Base-by-base conservation (phyloP, 345 rosid species). In the Corchorus olitorius region DNA sequence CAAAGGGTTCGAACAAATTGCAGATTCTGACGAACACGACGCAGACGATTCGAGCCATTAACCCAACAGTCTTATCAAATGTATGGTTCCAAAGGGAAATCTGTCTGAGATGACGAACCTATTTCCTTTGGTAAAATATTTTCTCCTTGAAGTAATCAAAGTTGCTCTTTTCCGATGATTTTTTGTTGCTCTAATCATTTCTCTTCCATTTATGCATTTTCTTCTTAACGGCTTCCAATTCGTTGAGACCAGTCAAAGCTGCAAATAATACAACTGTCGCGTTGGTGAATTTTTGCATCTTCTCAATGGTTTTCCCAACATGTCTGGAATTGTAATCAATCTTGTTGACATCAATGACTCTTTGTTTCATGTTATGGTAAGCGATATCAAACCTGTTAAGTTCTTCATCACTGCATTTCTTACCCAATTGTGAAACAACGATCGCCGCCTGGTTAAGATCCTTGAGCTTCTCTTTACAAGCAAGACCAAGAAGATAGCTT, bases 1-100 rank as follows among this genome's bases (percentile, higher is more conserved):
- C 75, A 34, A 65, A 81, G 19, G 78, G 76, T 4, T 81, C 77
- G 13, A 84, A 87, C 41, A 89, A 59, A 54, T 70, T 13, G 37
- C 85, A 83, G 52, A 87, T 87, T 65, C 88, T 72, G 34, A 56
- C 72, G 55, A 66, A 89, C 8, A 86, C 50, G 43, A 77, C 62
- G 43, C 69, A 77, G 16, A 79, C 72, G 27, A 76, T 65, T 34
- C 63, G 76, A 3, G 84, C 78, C 88, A 87, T 83, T 14, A 81
- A 71, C 20, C 67, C 70, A n/a, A 82, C 86, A 11, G 53, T 52
- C 33, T 78, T 76, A 48, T 87, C 92, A 48, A 76, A 83, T 1
- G 86, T 83, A 55, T 75, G 81, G 73, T 27, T 84, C 90, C 90
- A 86, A 2, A 87, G 78, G 4, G 92, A 89, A 15, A 37, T 58